phyloP scores from a whole-genome alignment of 1,284 basidiomycete species.

The Cerioporus squamosus region DNA sequence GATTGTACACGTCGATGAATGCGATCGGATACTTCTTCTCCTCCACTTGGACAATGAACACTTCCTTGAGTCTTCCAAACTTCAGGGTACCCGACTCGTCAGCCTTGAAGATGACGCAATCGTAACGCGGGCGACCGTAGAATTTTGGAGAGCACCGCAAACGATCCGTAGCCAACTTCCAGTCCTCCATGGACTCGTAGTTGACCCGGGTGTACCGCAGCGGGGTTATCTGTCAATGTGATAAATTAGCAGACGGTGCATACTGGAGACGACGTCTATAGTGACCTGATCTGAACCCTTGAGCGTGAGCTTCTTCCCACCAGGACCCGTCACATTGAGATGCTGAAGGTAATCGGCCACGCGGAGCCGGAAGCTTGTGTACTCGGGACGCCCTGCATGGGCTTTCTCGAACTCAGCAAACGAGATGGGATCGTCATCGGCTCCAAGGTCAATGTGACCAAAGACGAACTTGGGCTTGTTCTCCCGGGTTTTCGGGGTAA shows the following conservation, averaged over 20 bases:
- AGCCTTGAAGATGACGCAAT: slow-evolving; percentile 25
- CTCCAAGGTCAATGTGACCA: slow-evolving; percentile 13
- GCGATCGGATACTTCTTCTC: slow-evolving; percentile 7
- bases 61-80: slow-evolving; percentile 27
- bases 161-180: slow-evolving; percentile 26
- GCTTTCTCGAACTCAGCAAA: neutral
- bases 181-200: slow-evolving; percentile 34
- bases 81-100: slow-evolving; percentile 12
- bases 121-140: slow-evolving; percentile 27
- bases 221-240: neutral
- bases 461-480: neutral
- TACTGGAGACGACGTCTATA: too few relatives aligned
- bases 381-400: neutral
- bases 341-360: neutral
- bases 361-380: neutral
- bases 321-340: too few relatives aligned
- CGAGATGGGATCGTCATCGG: neutral
- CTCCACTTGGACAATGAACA: slow-evolving; percentile 26
- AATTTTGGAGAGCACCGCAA: slow-evolving; percentile 32
- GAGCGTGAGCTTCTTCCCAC: too few relatives aligned
- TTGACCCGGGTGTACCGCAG: slow-evolving; percentile 25
- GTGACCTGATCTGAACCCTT: too few relatives aligned
- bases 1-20: too few relatives aligned
- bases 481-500: neutral
- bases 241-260: too few relatives aligned